Conservation (phyloP, 2,329 filamentous ascomycete species). For the Juglanconis oblonga region DNA sequence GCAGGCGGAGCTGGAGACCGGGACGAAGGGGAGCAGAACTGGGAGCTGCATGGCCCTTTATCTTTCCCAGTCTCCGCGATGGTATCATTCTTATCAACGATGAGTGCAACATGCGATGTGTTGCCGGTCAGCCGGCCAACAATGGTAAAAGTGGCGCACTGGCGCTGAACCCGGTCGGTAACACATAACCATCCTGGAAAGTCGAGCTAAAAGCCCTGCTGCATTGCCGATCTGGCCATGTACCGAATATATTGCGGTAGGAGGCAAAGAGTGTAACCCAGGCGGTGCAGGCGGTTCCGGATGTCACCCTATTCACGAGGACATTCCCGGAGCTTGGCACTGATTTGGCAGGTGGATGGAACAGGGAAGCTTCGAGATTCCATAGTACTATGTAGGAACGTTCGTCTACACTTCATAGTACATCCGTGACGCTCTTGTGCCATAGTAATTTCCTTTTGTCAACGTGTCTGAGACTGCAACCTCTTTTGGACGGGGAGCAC, state of each 20-base stretch:
- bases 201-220: neutral
- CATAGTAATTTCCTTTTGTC: no score
- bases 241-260: neutral
- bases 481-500: no score
- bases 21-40: neutral
- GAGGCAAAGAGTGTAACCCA: neutral
- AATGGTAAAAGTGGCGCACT: neutral
- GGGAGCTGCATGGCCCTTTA: neutral
- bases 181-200: neutral
- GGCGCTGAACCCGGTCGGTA: neutral
- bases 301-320: neutral
- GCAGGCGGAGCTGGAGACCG: neutral
- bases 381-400: neutral
- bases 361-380: neutral
- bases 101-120: neutral
- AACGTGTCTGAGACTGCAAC: no score
- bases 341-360: neutral
- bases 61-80: neutral
- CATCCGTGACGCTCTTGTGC: no score
- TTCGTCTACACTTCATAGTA: neutral
- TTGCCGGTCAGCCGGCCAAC: neutral
- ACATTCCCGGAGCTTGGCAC: neutral
- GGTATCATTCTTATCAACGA: neutral
- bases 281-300: neutral
- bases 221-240: neutral